A percentile compares a stretch with the other conserved stretches of the same genome.
phyloP scores from a whole-genome alignment of 495 filamentous ascomycete species.

The Pyronema omphalodes region DNA sequence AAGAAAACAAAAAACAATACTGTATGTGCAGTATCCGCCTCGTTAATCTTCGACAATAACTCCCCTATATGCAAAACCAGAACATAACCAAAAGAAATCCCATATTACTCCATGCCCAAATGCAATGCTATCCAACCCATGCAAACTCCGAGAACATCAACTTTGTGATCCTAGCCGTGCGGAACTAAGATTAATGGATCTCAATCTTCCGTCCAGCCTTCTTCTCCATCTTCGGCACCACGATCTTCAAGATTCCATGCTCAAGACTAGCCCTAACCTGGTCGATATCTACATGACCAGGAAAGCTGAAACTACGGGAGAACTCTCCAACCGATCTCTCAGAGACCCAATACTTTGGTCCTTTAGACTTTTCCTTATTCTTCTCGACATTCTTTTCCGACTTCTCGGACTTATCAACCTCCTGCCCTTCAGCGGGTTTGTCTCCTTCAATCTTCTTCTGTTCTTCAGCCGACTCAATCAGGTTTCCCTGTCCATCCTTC shows the following conservation, averaged over 20 bases:
- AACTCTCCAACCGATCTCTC: conserved; percentile 75
- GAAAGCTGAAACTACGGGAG: conserved; percentile 62
- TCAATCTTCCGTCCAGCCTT: conserved; percentile 36
- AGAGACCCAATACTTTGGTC: conserved; percentile 51
- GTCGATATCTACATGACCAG: conserved; percentile 57
- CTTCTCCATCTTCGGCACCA: conserved; percentile 59
- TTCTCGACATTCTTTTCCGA: conserved; percentile 9
- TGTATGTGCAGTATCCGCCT: too few relatives aligned
- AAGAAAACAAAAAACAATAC: too few relatives aligned
- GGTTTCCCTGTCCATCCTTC: background rate
- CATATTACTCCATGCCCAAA: too few relatives aligned
- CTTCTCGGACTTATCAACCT: too few relatives aligned
- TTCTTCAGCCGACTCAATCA: background rate
- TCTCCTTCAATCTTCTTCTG: conserved; percentile 1
- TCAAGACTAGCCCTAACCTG: conserved; percentile 55
- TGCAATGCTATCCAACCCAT: too few relatives aligned
- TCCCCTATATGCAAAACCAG: too few relatives aligned
- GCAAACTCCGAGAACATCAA: too few relatives aligned
- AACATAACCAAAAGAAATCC: too few relatives aligned
- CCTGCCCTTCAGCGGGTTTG: background rate
- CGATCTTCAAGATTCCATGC: conserved; percentile 54
- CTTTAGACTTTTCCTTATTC: conserved; percentile 19
- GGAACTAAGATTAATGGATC: too few relatives aligned
- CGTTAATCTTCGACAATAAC: too few relatives aligned
- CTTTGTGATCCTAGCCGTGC: too few relatives aligned